Percentiles rank a stretch among this genome's conserved stretches.
Conservation (phyloP, 2,329 filamentous ascomycete species). For the Colletotrichum shisoi region DNA sequence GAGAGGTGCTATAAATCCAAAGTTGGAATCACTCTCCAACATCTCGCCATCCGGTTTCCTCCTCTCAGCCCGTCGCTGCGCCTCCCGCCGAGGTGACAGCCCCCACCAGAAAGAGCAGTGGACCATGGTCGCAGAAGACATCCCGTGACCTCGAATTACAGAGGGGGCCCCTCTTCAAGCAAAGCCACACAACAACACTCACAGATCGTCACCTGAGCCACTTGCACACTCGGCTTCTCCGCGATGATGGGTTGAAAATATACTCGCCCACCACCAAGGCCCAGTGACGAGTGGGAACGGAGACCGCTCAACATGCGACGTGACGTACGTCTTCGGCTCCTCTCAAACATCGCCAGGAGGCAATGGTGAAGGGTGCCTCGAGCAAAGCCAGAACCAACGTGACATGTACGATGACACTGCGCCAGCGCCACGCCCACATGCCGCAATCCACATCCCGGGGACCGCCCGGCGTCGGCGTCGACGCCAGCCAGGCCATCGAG, state of each 20-base stretch:
- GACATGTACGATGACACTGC: conserved; percentile 1
- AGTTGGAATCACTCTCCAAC: not conserved
- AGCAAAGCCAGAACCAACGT: not conserved
- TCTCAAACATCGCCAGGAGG: not conserved
- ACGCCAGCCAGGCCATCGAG: not conserved
- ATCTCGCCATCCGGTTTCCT: not conserved
- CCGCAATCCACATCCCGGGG: conserved; percentile 25
- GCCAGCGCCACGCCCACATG: not conserved
- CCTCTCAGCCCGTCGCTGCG: too few relatives aligned
- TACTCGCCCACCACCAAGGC: not conserved
- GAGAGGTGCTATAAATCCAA: not conserved
- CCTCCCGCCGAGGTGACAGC: too few relatives aligned
- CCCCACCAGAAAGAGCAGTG: too few relatives aligned
- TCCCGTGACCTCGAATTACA: conserved; percentile 2
- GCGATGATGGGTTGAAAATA: not conserved
- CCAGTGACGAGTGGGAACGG: conserved; percentile 3
- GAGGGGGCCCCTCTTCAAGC: not conserved
- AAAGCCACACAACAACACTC: conserved; percentile 4
- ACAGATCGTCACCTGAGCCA: conserved; percentile 3
- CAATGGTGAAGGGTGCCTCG: not conserved
- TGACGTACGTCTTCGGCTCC: conserved; percentile 21
- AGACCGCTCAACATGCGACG: conserved; percentile 28
- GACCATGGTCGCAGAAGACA: not conserved
- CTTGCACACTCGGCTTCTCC: not conserved
- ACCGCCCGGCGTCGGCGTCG: not conserved